These are phyloP conservation scores for Ophiostoma himal-ulmi DNA, from an alignment of 2,329 filamentous ascomycete species.

Conservation along the genomic window DNA sequence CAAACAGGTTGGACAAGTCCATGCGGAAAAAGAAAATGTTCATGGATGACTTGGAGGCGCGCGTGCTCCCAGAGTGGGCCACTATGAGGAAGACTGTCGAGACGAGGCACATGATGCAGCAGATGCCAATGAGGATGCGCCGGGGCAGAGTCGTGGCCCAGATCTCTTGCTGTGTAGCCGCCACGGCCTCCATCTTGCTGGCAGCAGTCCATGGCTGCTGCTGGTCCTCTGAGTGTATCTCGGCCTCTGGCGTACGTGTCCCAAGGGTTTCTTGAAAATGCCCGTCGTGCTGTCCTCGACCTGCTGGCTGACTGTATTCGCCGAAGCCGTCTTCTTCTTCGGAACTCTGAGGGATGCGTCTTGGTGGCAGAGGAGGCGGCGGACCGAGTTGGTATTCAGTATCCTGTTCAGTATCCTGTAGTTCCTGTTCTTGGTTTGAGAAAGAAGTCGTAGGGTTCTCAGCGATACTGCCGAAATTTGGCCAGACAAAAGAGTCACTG, in stretches of 20 bases:
- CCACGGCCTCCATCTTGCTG: background rate
- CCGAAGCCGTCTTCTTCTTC: background rate
- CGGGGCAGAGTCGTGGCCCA: constrained; percentile 32
- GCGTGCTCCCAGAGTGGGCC: constrained; percentile 60
- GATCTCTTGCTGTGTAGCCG: background rate
- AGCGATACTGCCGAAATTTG: background rate
- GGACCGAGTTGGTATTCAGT: background rate
- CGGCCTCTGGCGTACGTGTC: background rate
- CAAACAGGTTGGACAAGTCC: constrained; percentile 72
- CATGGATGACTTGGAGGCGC: constrained; percentile 54
- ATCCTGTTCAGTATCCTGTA: background rate
- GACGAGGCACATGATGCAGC: constrained; percentile 65
- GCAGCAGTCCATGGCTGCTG: background rate
- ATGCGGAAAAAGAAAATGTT: constrained; percentile 80
- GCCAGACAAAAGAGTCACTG: background rate
- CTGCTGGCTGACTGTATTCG: background rate
- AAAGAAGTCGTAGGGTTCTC: background rate
- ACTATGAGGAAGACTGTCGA: constrained; percentile 74
- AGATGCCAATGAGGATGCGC: constrained; percentile 56
- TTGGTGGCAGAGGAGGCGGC: background rate
- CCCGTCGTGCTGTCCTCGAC: background rate
- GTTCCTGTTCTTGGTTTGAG: background rate
- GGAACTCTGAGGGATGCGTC: background rate
- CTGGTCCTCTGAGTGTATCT: background rate
- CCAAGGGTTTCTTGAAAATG: background rate